These are phyloP conservation scores for Annulohypoxylon moriforme DNA, from an alignment of 495 filamentous ascomycete genomes.

Conservation along the genomic window DNA sequence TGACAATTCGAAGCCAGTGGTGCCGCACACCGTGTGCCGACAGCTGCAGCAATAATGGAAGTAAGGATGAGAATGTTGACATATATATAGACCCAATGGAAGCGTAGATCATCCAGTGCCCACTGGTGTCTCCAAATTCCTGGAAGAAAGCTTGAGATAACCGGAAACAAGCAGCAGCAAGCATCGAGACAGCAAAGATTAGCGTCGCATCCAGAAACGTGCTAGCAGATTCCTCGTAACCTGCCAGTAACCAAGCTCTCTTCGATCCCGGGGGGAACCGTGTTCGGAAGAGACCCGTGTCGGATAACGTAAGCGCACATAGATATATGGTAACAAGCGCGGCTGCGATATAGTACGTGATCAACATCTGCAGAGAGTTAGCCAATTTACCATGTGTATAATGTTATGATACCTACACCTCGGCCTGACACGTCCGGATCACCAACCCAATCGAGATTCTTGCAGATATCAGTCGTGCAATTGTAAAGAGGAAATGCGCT, in stretches of 20 bases:
- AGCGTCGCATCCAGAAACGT: slow-evolving; percentile 26
- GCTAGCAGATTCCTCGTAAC: slow-evolving; percentile 22
- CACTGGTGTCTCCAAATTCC: neutral
- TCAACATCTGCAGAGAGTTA: slow-evolving; percentile 2
- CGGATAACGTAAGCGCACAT: slow-evolving; percentile 1
- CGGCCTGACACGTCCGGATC: slow-evolving; percentile 23
- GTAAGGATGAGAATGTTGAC: slow-evolving; percentile 28
- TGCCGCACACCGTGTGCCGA: slow-evolving; percentile 5
- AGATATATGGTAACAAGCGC: slow-evolving; percentile 10
- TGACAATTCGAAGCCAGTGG: slow-evolving; percentile 20
- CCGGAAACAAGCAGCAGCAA: slow-evolving; percentile 25
- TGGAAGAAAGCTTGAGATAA: slow-evolving; percentile 9
- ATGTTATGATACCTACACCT: slow-evolving; percentile 7
- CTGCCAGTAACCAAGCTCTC: neutral
- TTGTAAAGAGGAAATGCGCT: slow-evolving; percentile 1
- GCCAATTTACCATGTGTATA: neutral
- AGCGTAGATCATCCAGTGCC: slow-evolving; percentile 25
- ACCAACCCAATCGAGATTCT: slow-evolving; percentile 17
- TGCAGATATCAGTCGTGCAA: slow-evolving; percentile 10
- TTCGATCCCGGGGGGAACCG: neutral
- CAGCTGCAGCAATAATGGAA: slow-evolving; percentile 11
- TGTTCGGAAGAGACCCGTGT: neutral
- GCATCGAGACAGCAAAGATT: slow-evolving; percentile 26
- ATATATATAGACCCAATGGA: slow-evolving; percentile 24
- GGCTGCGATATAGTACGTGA: slow-evolving; percentile 21